Evolutionary conservation across 192 early-diverging fungal species (phyloP), one percentile per base, ranked within the genome.

Genomic region (Dissophora ornata): DNA sequence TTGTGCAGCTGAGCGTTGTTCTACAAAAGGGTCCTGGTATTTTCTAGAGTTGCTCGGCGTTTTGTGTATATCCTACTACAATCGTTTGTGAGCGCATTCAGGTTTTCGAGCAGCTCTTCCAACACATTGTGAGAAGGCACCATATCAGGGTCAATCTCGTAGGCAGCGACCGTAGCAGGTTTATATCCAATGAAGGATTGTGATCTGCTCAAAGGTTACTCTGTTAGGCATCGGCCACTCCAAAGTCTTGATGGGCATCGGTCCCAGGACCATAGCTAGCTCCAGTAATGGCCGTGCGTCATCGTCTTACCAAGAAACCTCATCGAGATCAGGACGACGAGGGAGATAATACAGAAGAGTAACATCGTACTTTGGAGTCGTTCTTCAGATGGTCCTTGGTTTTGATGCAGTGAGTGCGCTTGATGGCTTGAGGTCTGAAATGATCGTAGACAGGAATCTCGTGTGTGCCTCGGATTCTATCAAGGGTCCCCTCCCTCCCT

Each of bases 401-500:
- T 28, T 55, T 59, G 24, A 40, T 41, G 48, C 56, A 69, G 36
- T 18, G 10, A 13, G 47, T 25, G 16, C 65, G 50, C 7, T 29
- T 40, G 1, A 34, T 11, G 30, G 24, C 15, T 13, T 15, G 8
- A 46, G 44, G 19, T 2, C 66, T 56, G 29, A 69, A 69, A 21
- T 56, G 34, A 26, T 69, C 56, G 21, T 69, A 69, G 3, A 47
- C 56, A 8, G 59, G 57, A 3, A 59, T 16, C n/a, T 69, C 57
- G 29, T 69, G 56, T 18, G 66, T 46, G 1, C 10, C 57, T 9
- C 66, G 32, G 16, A 69, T 59, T 13, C 46, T 24, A n/a, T 59
- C 66, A 59, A 69, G 59, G 1, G 26, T 59, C 0, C 52, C 56
- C n/a, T n/a, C n/a, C n/a, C n/a, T n/a, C n/a, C n/a, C n/a, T n/a